Evolutionary conservation across 306 rosid species (phyloP), one percentile per base, ranked within the genome.

Genomic region (Cucumis sativus): DNA sequence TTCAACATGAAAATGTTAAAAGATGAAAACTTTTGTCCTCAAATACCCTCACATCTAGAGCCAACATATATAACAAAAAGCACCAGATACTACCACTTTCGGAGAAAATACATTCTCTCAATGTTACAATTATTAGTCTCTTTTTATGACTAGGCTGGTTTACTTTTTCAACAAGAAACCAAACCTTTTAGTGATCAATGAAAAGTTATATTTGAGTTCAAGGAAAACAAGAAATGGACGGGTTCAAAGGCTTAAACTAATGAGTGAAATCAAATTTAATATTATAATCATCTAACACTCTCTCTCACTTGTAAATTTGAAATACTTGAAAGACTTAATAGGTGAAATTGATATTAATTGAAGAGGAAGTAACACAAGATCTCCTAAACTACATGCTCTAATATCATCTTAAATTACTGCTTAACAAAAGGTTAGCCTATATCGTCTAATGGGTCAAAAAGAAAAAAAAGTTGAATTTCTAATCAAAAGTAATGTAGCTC

Each of bases 1-100:
- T 78, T 64, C 75, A 73, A 39, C 83, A 21, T 85, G 84, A 77
- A 64, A 23, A 72, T 39, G 39, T 47, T 8, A 8, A 10, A 17
- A 12, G 21, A 69, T 45, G n/a, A 70, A 23, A 3, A 47, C 18
- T 23, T 25, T 25, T 70, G 41, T 13, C 8, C 23, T 11, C 20
- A 5, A 21, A 5, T 6, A 41, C 13, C 39, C 40, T 25, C 40
- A 61, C 64, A 58, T 58, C 16, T 58, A 58, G 1, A 58, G 15
- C 16, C 30, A 21, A 58, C 64, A 20, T 23, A 58, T 16, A 21
- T 58, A 4, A 58, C 64, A 21, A 58, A 58, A 58, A 58, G 64
- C 35, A 58, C 11, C 28, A 56, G 61, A n/a, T 56, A 9, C 3
- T 8, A 0, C 1, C 66, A 28, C 39, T 61, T 61, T 28, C 66